phyloP scores from a whole-genome alignment of 163 green algal species.

The Scenedesmus sp. region DNA sequence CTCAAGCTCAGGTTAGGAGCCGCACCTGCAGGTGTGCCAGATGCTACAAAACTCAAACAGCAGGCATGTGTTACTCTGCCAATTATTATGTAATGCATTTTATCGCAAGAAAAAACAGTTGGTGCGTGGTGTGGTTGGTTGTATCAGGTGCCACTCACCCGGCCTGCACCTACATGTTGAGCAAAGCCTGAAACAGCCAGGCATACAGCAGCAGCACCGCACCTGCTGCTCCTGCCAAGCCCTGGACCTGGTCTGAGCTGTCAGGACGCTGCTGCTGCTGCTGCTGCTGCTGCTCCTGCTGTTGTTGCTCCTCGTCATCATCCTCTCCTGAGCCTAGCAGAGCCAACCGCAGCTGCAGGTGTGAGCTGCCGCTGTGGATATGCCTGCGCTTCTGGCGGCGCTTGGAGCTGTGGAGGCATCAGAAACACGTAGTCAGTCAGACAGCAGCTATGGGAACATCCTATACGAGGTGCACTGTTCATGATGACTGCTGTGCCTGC shows the following conservation, averaged over 20 bases:
- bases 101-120: background rate
- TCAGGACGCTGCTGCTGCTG: background rate
- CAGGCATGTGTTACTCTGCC: background rate
- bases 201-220: background rate
- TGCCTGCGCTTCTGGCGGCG: background rate
- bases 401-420: background rate
- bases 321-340: slow-evolving; percentile 15
- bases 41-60: background rate
- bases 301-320: slow-evolving; percentile 18
- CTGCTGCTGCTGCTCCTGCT: background rate
- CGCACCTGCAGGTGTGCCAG: background rate
- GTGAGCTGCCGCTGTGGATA: background rate
- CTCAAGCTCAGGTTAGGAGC: background rate
- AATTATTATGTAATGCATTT: background rate
- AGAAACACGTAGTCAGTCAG: background rate
- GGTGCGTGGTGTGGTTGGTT: background rate
- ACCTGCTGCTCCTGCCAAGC: background rate
- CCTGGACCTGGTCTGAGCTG: background rate
- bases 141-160: no score
- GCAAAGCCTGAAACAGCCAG: background rate
- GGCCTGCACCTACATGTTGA: background rate
- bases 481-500: background rate
- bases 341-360: slow-evolving; percentile 22
- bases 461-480: background rate
- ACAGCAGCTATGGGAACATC: background rate